Evolutionary conservation across 805 yeast genomes (phyloP).

Genomic region (Zygosaccharomyces bailii): DNA sequence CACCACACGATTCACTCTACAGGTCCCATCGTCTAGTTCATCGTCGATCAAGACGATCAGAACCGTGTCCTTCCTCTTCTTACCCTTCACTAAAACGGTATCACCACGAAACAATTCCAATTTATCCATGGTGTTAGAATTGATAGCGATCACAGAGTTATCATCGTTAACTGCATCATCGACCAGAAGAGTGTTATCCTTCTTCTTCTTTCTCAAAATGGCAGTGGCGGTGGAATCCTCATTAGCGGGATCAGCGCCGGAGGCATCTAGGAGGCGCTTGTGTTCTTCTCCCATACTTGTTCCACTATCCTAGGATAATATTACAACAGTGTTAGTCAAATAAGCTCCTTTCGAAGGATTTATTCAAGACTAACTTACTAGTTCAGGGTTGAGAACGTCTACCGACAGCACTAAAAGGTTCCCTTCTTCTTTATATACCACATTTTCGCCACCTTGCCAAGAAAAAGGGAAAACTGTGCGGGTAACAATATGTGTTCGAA

Average conservation of each 20-base stretch:
- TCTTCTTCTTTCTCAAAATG: slow-evolving; percentile 94
- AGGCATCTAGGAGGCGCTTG: slow-evolving; percentile 54
- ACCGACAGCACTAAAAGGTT: not conserved
- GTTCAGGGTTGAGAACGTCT: not conserved
- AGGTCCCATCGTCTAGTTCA: slow-evolving; percentile 93
- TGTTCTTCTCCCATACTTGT: slow-evolving; percentile 38
- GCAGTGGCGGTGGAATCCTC: slow-evolving; percentile 92
- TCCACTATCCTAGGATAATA: not conserved
- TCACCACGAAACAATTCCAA: slow-evolving; percentile 96
- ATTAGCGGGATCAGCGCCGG: slow-evolving; percentile 56
- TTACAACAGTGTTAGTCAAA: not conserved
- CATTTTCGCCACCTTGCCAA: slow-evolving; percentile 8
- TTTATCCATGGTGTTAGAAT: slow-evolving; percentile 91
- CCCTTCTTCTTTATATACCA: slow-evolving; percentile 9
- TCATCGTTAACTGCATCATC: slow-evolving; percentile 98
- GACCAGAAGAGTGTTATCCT: slow-evolving; percentile 89
- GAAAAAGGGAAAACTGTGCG: slow-evolving; percentile 6
- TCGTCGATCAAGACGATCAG: slow-evolving; percentile 94
- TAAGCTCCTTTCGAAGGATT: not conserved
- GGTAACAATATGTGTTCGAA: slow-evolving; percentile 1
- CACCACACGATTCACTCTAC: slow-evolving; percentile 91
- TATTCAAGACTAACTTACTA: slow-evolving; percentile 1
- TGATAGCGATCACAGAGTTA: slow-evolving; percentile 93
- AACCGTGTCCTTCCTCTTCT: slow-evolving; percentile 96
- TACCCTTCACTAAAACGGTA: slow-evolving; percentile 95